Percentiles rank a stretch among this genome's conserved stretches.
phyloP scores from a whole-genome alignment of 2,329 filamentous ascomycete species.

The Reticulascus tulasneorum region DNA sequence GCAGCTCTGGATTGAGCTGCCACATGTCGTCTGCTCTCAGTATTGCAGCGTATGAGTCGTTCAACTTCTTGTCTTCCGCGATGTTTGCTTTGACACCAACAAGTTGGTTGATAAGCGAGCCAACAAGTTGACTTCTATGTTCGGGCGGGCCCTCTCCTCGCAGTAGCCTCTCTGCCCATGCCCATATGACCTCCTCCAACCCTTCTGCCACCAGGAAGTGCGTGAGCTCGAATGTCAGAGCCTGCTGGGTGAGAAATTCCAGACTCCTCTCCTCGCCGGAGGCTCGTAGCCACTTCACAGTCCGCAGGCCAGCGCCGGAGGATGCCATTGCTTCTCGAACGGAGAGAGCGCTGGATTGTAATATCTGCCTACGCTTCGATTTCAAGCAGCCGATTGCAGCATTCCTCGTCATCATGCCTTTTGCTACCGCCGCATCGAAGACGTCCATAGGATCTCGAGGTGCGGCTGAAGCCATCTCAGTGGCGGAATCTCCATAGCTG shows the following conservation, averaged over 20 bases:
- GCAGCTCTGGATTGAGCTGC: constrained; percentile 28
- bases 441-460: constrained; percentile 46
- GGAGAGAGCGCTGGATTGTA: constrained; percentile 26
- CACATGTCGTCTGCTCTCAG: constrained; percentile 42
- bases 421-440: constrained; percentile 52
- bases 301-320: constrained; percentile 42
- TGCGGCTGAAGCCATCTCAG: constrained; percentile 5
- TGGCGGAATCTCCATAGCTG: constrained; percentile 26
- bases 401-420: constrained; percentile 51
- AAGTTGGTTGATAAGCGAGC: constrained; percentile 32
- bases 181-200: constrained; percentile 47
- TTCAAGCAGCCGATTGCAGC: constrained; percentile 52
- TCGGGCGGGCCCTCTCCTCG: constrained; percentile 14
- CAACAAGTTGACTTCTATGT: constrained; percentile 7
- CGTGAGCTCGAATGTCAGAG: constrained; percentile 36
- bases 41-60: constrained; percentile 46
- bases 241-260: constrained; percentile 36
- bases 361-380: constrained; percentile 39
- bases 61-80: constrained; percentile 33
- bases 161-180: constrained; percentile 34
- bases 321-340: constrained; percentile 29
- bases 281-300: constrained; percentile 51
- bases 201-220: constrained; percentile 51
- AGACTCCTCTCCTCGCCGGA: constrained; percentile 44
- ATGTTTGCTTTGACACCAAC: constrained; percentile 37